A percentile compares a stretch with the other conserved stretches of the same genome.
Conservation (phyloP, 352 stramenopile species). For the Phytopythium aichiense region DNA sequence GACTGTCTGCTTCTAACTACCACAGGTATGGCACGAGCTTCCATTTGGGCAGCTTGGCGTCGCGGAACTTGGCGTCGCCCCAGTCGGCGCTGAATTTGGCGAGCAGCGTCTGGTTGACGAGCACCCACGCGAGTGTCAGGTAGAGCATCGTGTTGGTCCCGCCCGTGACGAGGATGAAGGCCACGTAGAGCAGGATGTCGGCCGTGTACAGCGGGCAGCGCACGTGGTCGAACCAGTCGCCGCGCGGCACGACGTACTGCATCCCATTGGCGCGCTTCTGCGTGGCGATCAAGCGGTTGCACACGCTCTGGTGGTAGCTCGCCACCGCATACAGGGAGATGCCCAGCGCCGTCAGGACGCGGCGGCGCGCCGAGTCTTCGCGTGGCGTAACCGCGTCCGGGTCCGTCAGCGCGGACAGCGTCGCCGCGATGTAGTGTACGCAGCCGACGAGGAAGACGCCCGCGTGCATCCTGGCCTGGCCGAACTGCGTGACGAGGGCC, state of each 20-base stretch:
- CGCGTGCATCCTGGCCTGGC: constrained; percentile 56
- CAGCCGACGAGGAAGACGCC: constrained; percentile 47
- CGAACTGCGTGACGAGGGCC: constrained; percentile 61
- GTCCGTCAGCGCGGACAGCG: constrained; percentile 44
- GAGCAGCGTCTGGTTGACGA: constrained; percentile 59
- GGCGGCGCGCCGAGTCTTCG: constrained; percentile 15
- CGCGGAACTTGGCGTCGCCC: constrained; percentile 58
- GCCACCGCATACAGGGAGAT: constrained; percentile 36
- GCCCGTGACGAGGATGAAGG: constrained; percentile 38
- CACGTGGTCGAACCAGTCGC: constrained; percentile 65
- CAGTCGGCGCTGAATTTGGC: constrained; percentile 50
- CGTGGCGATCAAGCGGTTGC: constrained; percentile 49
- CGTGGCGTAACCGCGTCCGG: constrained; percentile 16
- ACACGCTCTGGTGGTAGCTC: constrained; percentile 55
- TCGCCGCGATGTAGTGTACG: constrained; percentile 57
- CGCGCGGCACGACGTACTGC: constrained; percentile 49
- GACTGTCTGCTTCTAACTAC: constrained; percentile 14
- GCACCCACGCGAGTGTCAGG: constrained; percentile 48
- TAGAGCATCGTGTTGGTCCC: constrained; percentile 36
- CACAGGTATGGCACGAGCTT: constrained; percentile 30
- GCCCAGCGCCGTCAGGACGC: constrained; percentile 17
- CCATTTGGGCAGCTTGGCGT: constrained; percentile 30
- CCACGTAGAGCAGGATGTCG: constrained; percentile 61
- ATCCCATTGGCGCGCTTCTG: constrained; percentile 49
- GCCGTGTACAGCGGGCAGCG: constrained; percentile 60